Evolutionary conservation across 345 rosid genomes (phyloP), one percentile per base, ranked within the genome.

Genomic region (Brassica cretica): DNA sequence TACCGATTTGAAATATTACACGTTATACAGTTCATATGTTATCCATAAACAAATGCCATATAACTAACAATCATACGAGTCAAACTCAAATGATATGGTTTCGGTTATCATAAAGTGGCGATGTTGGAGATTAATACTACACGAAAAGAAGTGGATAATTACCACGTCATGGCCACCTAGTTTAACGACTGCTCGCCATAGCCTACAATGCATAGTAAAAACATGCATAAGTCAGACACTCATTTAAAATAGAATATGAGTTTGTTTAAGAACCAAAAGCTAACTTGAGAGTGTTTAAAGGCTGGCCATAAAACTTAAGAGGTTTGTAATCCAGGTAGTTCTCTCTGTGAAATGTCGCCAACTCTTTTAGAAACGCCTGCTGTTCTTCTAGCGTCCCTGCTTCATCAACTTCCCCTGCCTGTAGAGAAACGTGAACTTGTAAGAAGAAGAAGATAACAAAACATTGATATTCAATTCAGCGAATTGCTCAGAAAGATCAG

Each of bases 101-200:
- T 14, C 21, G 35, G 29, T 49, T 59, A 68, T 81, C 8, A 65
- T 27, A 72, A 68, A 81, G 69, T 66, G 58, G 29, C 5, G 29
- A 55, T 35, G 66, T 56, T 35, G 72, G 39, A 66, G 41, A 9
- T 65, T n/a, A 66, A 10, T 12, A 73, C 8, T 21, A 41, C 69
- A 18, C 8, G n/a, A 67, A 19, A 29, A n/a, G 55, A 39, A 41
- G 29, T 72, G 71, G 74, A 72, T 56, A 60, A 86, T 77, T 88
- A 92, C 97, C 93, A 88, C 89, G 2, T 93, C 94, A 77, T 91
- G 91, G 86, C 97, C 98, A 81, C 98, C 97, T 82, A 93, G 70
- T 69, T 75, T 88, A 61, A 89, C 35, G 77, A 91, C 98, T 72
- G 91, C 83, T 80, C 97, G 87, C 93, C 93, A 93, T 55, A 93